Conservation (phyloP, 1,284 basidiomycete genomes). For the Pseudozyma tsukubaensis region DNA sequence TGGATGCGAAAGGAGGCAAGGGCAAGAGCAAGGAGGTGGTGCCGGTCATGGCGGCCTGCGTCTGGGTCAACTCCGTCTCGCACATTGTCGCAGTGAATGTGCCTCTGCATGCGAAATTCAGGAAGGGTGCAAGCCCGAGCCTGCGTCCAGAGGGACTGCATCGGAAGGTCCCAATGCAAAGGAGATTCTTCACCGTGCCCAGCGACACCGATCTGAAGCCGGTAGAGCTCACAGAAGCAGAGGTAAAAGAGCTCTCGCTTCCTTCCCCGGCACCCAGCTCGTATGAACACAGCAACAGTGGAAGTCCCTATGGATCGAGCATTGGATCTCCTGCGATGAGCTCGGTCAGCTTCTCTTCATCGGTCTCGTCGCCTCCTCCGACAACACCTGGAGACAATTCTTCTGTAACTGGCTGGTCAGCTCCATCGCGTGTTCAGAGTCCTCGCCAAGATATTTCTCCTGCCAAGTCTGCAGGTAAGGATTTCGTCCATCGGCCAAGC, state of each 20-base stretch:
- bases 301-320: conserved; percentile 5
- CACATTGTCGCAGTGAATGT: conserved; percentile 44
- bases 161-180: conserved; percentile 35
- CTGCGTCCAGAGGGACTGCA: conserved; percentile 32
- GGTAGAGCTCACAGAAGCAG: conserved; percentile 36
- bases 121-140: conserved; percentile 25
- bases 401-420: conserved; percentile 26
- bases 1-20: conserved; percentile 17
- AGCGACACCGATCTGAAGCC: conserved; percentile 42
- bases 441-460: conserved; percentile 19
- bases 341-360: conserved; percentile 3
- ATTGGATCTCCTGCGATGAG: conserved; percentile 13
- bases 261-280: not conserved
- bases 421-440: conserved; percentile 22
- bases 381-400: conserved; percentile 15
- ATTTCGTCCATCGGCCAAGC: conserved; percentile 35
- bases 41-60: conserved; percentile 56
- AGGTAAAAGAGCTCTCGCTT: conserved; percentile 26
- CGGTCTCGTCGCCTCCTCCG: conserved; percentile 9
- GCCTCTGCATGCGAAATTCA: conserved; percentile 47
- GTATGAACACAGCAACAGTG: not conserved
- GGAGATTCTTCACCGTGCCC: conserved; percentile 49
- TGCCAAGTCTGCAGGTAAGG: conserved; percentile 20
- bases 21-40: conserved; percentile 41
- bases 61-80: conserved; percentile 53